Base-by-base conservation (phyloP, 306 rosid species). In the Luffa aegyptiaca region DNA sequence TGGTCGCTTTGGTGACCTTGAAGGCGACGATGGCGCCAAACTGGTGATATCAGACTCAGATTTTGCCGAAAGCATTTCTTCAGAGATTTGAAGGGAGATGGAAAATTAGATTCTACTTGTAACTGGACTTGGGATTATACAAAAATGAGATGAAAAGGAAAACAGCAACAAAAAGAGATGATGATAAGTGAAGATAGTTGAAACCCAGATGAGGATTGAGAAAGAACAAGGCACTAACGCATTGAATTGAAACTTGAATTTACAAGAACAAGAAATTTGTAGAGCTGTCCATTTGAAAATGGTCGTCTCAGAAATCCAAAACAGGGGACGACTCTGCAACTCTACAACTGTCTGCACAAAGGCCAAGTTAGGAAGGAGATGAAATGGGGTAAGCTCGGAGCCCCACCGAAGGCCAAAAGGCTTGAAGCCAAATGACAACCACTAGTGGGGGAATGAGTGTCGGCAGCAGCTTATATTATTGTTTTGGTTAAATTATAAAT, bases 31-130 rank as follows among this genome's bases (percentile, higher is more conserved):
- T 37, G 92, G 88, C 1, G 97, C 99, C 79, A 93, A 86, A 88
- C 98, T 95, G 0, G 99, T 90, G 3, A 93, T 76, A 82, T 95
- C 99, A 0, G 99, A 95, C 80, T 95, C 96, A 2, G 98, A 96
- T 83, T 96, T 96, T 14, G 96, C 53, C 0, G 97, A 90, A 11
- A 59, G 68, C 96, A 96, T 88, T 80, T 68, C 16, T 6, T 42
- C 52, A 52, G 39, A 57, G 49, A 11, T 5, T 2, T 9, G 51
- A 21, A 35, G 13, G 39, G 46, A 68, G 16, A 8, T 68, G 4
- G 4, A 39, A 11, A 20, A 17, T 57, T 17, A 7, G 33, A 53
- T 53, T 53, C 20, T 14, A 13, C n/a, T 52, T 13, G 55, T 3
- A 49, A 49, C 5, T 14, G 55, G 55, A 49, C 17, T 49, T 49